These are phyloP conservation scores for Leccinum angustisporum DNA, from an alignment of 1,284 basidiomycete genomes.

Conservation along the genomic window DNA sequence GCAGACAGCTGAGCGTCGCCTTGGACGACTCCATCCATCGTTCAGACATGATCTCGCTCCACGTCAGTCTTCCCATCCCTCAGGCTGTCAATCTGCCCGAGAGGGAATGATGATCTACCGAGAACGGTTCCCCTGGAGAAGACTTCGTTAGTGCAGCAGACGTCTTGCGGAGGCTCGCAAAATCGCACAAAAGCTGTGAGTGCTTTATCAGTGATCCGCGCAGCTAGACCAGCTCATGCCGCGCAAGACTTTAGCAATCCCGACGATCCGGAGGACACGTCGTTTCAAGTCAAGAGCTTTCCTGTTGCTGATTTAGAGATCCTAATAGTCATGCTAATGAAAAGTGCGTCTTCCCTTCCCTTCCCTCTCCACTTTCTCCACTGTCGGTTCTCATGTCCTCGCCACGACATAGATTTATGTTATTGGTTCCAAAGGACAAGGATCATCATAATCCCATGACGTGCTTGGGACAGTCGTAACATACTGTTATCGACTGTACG, in stretches of 20 bases:
- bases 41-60: conserved; percentile 35
- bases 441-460: conserved; percentile 80
- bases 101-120: conserved; percentile 49
- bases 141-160: conserved; percentile 58
- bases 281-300: conserved; percentile 58
- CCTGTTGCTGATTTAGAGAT: conserved; percentile 66
- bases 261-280: conserved; percentile 53
- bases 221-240: not conserved
- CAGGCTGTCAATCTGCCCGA: not conserved
- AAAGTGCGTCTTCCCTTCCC: conserved; percentile 36
- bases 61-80: conserved; percentile 30
- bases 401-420: conserved; percentile 51
- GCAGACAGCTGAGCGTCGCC: conserved; percentile 27
- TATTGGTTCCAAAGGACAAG: conserved; percentile 73
- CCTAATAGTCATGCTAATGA: conserved; percentile 66
- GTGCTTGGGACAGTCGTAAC: conserved; percentile 64
- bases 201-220: conserved; percentile 9
- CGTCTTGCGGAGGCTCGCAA: conserved; percentile 58
- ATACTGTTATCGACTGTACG: conserved; percentile 68
- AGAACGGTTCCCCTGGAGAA: conserved; percentile 51
- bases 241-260: conserved; percentile 63
- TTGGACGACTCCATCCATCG: conserved; percentile 35
- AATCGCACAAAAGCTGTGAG: conserved; percentile 67
- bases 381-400: conserved; percentile 1
- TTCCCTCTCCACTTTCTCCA: not conserved